Base-by-base conservation (phyloP, 192 early-diverging fungal species). In the Polychytrium aggregatum region DNA sequence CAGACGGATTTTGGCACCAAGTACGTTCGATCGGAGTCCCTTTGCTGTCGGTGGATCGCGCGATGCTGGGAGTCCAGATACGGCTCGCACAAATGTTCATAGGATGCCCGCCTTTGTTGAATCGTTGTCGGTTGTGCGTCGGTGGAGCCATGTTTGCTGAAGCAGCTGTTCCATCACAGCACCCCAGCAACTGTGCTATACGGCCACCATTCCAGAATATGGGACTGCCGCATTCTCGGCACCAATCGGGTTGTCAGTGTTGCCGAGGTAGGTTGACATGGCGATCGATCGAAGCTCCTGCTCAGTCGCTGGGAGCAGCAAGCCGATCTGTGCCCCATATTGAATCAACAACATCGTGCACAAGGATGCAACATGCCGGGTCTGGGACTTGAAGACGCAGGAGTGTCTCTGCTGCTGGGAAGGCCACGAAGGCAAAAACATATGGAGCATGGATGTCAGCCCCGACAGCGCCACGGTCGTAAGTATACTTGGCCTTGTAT, bases 121-220 rank as follows among this genome's bases (percentile, higher is more conserved):
- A 7, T 25, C 10, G 8, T 25, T 50, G 24, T 21, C 24, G 14
- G 0, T 44, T 11, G 24, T 20, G 1, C 42, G 11, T 13, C 14
- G 22, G 14, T 20, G 14, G n/a, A n/a, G n/a, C n/a, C n/a, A n/a
- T 14, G 17, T 44, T 1, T 22, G n/a, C 21, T 22, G 13, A 22
- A 13, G 17, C n/a, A 13, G 42, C 42, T 1, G n/a, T 21, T 21
- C 2, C 21, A 21, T 44, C 42, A 13, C 46, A 57, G 53, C 37
- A 18, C 16, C 14, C 48, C 52, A 26, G 56, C 50, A 0, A 6
- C 39, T 17, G 45, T 74, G 6, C 50, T 86, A 21, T 86, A 66
- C 58, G 90, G 90, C 5, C 90, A 92, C 49, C 67, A 69, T 43
- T 76, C 81, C 4, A 77, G 87, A 20, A 64, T 92, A 1, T 92